Conservation (phyloP, 2,329 filamentous ascomycete genomes). For the Alternaria hordeiaustralica region DNA sequence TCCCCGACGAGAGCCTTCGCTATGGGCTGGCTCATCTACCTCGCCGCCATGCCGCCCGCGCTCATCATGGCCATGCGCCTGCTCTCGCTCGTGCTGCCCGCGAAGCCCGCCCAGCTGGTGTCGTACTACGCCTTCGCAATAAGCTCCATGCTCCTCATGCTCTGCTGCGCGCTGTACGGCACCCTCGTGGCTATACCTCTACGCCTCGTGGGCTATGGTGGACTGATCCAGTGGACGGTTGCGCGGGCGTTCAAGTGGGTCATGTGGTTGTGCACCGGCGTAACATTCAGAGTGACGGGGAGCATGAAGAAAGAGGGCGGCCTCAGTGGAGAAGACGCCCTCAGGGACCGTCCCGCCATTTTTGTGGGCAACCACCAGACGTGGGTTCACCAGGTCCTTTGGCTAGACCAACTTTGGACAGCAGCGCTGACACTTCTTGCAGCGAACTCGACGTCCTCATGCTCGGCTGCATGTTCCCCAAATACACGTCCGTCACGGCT, state of each 20-base stretch:
- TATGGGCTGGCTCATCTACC: constrained; percentile 45
- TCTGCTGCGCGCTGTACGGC: constrained; percentile 69
- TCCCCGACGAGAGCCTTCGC: constrained; percentile 7
- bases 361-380: constrained; percentile 96
- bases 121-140: constrained; percentile 72
- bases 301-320: constrained; percentile 40
- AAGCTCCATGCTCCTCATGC: constrained; percentile 49
- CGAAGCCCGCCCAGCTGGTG: constrained; percentile 37
- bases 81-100: constrained; percentile 39
- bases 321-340: constrained; percentile 41
- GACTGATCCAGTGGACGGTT: constrained; percentile 84
- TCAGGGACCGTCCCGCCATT: constrained; percentile 72
- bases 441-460: constrained; percentile 90
- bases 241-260: constrained; percentile 79
- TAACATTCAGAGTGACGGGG: constrained; percentile 73
- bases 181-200: constrained; percentile 75
- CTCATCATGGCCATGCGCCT: constrained; percentile 39
- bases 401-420: not conserved
- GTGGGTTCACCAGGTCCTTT: constrained; percentile 34
- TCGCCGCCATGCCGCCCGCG: constrained; percentile 33
- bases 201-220: constrained; percentile 72
- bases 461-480: constrained; percentile 87
- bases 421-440: constrained; percentile 19
- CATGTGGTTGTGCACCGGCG: constrained; percentile 77
- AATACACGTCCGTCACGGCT: constrained; percentile 89